These are phyloP conservation scores for Penicillium sp. DNA, from an alignment of 2,329 filamentous ascomycete genomes.

Conservation along the genomic window DNA sequence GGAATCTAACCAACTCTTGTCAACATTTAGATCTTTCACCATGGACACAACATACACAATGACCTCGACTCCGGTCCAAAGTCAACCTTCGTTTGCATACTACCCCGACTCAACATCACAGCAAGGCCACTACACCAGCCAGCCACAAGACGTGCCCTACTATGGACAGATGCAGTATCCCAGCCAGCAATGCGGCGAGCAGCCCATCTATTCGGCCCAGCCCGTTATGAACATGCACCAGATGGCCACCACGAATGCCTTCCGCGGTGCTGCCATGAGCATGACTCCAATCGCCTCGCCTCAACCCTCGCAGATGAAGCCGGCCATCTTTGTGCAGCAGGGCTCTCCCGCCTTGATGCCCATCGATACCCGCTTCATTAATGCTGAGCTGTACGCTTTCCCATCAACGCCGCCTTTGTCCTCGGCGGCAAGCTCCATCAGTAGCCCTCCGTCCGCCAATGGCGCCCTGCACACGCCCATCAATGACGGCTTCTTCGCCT, in stretches of 20 bases:
- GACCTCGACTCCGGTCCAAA: constrained; percentile 60
- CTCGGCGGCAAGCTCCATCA: constrained; percentile 78
- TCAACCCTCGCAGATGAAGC: constrained; percentile 73
- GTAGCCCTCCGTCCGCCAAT: constrained; percentile 77
- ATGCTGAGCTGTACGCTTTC: constrained; percentile 68
- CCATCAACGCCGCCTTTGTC: constrained; percentile 88
- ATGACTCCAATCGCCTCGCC: constrained; percentile 75
- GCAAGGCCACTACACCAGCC: constrained; percentile 73
- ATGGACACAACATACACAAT: constrained; percentile 69
- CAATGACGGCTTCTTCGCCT: constrained; percentile 74
- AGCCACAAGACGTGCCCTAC: constrained; percentile 58
- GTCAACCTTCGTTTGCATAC: constrained; percentile 81
- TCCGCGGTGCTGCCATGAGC: constrained; percentile 44
- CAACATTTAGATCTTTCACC: constrained; percentile 24
- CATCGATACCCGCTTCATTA: constrained; percentile 74
- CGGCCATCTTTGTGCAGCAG: constrained; percentile 68
- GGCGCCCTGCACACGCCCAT: constrained; percentile 81
- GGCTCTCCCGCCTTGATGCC: constrained; percentile 60
- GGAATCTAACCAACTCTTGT: neutral
- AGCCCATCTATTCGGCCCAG: constrained; percentile 45
- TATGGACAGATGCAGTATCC: constrained; percentile 44
- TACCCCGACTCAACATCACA: constrained; percentile 78
- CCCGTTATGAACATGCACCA: constrained; percentile 51
- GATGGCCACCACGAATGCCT: constrained; percentile 48
- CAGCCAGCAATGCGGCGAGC: constrained; percentile 28